Evolutionary conservation across 2,329 filamentous ascomycete genomes (phyloP).

Genomic region (Thielaviopsis musarum): DNA sequence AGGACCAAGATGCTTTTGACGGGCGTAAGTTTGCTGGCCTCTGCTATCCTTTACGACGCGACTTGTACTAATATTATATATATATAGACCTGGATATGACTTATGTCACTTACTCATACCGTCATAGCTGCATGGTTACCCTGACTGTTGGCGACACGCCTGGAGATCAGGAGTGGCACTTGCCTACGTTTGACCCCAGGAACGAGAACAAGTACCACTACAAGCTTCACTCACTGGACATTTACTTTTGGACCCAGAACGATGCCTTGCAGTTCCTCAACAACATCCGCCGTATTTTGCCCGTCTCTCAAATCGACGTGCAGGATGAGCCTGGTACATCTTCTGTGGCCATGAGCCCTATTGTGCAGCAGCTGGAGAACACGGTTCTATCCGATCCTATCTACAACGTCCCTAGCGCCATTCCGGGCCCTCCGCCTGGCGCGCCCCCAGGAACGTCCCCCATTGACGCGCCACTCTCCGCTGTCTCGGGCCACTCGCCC

Average conservation of each 20-base stretch:
- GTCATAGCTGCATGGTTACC: conserved; percentile 54
- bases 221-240: conserved; percentile 55
- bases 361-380: conserved; percentile 59
- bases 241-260: conserved; percentile 64
- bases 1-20: conserved; percentile 64
- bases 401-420: conserved; percentile 19
- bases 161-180: conserved; percentile 50
- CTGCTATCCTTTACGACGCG: conserved; percentile 44
- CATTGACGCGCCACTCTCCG: not conserved
- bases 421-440: conserved; percentile 14
- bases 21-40: conserved; percentile 48
- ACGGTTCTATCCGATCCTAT: conserved; percentile 47
- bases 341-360: conserved; percentile 40
- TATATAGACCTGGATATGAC: conserved; percentile 45
- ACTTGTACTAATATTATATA: conserved; percentile 47
- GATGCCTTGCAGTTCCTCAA: conserved; percentile 58
- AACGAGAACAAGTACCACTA: conserved; percentile 70
- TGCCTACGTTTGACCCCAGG: conserved; percentile 53
- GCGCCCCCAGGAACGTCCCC: conserved; percentile 12
- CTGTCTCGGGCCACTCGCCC: not conserved
- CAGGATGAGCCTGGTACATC: conserved; percentile 43
- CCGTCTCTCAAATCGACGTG: conserved; percentile 43
- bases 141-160: conserved; percentile 38
- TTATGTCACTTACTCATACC: conserved; percentile 53
- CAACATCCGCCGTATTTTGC: conserved; percentile 47